Evolutionary conservation across 2,329 filamentous ascomycete species (phyloP), one percentile per base, ranked within the genome.

Genomic region (Aspergillus clavatus): DNA sequence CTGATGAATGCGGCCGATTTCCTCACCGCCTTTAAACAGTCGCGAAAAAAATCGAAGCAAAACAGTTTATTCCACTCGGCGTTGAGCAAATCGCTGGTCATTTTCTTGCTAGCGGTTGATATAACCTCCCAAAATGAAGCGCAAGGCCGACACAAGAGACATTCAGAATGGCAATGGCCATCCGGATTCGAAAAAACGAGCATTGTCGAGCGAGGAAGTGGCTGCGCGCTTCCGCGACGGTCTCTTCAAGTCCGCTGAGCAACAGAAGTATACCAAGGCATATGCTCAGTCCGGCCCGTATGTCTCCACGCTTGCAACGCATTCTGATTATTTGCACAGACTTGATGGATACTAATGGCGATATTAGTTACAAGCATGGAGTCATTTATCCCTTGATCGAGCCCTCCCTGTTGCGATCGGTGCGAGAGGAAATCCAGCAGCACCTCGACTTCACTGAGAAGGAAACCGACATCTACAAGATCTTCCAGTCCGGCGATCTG

Each of bases 381-480:
- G 91, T 98, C 41, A 95, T 98, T 62, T 77, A 82, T 56, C 75
- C 80, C 43, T 75, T 98, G 35, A 84, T 97, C 65, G 76, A 93
- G 69, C 85, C 91, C 58, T 69, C 75, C 38, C 83, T 98, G 14
- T 81, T 98, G 38, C 90, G 90, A 60, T 77, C 81, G 44, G 93
- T 98, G 48, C 89, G 93, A 63, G 73, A 79, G 61, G 93, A 98
- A 72, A 91, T 97, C 68, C 84, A 85, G 68, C 78, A 86, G 56
- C 90, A 95, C 63, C 87, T 98, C 56, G 84, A 87, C 56, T 98
- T 98, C 73, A 96, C 93, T 10, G 90, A 90, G 58, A 98, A 98
- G 70, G 93, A 98, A 71, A 98, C 93, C 38, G 93, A 98, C 68
- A 98, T 98, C 59, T 98, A 98, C 80, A 95, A 94, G 72, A 97